Base-by-base conservation (phyloP, 345 rosid genomes). In the Moringa oleifera region DNA sequence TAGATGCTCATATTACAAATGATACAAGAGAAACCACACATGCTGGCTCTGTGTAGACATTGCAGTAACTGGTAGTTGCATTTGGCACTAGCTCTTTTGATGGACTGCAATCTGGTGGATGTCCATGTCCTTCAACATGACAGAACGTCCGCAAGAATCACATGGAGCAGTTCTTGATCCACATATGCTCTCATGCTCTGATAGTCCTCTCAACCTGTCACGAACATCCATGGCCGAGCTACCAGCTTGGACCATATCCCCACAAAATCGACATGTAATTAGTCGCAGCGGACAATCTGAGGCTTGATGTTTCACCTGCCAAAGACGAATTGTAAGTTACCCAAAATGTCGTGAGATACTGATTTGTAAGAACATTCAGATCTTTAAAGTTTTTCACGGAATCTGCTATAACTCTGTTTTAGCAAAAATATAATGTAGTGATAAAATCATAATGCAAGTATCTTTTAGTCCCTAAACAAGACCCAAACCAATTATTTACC, bases 91-190 rank as follows among this genome's bases (percentile, higher is more conserved):
- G 76, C 77, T 79, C 83, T 84, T 90, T 53, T 77, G 95, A 63
- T 88, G 99, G 59, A 90, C 97, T 4, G 96, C 96, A 28, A 87
- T 64, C 54, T 88, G 96, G 75, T 94, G 99, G 59, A 90, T 88
- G 71, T 90, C 97, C 99, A 90, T 94, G 18, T 94, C 97, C 74
- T 94, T 94, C 75, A 94, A 71, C 99, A 88, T 91, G 63, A 94
- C 87, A 0, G 97, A 81, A n/a, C 96, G 84, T 37, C 99, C 96
- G 25, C 97, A 94, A 5, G 93, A 88, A 72, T 90, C 95, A 37
- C 97, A 91, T 1, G 95, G 93, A 0, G 96, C 86, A 17, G 99
- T 94, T 76, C 97, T 82, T 1, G 99, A 90, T 53, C 97, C 97
- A 53, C 97, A 94, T 7, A 65, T 20, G 82, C 99, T 90, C 77